Evolutionary conservation across 2,329 filamentous ascomycete species (phyloP), one percentile per base, ranked within the genome.

Genomic region (Epichloe elymi): DNA sequence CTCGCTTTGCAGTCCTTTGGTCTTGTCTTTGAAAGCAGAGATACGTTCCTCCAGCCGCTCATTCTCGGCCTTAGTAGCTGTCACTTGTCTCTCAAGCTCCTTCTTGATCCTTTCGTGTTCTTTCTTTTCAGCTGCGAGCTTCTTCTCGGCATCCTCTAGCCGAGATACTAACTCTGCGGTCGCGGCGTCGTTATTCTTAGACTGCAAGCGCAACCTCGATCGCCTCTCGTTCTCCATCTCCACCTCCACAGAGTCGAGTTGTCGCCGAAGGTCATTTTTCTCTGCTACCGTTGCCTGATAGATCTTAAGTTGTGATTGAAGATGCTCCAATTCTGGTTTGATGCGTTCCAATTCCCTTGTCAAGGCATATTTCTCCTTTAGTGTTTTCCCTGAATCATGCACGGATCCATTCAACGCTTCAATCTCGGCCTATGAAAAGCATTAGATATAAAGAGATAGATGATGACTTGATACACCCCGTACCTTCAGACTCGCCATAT

Each of bases 151-250:
- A 8, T 67, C 64, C 14, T 67, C 63, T 2, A 70, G 56, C n/a
- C 60, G 62, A 3, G 62, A 58, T 37, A 62, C 66, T 40, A 69
- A 58, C 42, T 77, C 63, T 62, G 75, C 62, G 63, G 70, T 56
- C 46, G 69, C 71, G 57, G 67, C 64, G 57, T 76, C 58, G 36
- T 63, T 57, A 19, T 58, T 60, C 40, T 60, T 61, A 23, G 61
- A 57, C 36, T 63, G 58, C n/a, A 61, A 57, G 14, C 61, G 61
- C 30, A 65, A 58, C 33, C 62, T 65, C 2, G 64, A 64, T 51
- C 64, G 61, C 53, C 67, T 91, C 63, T 93, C 87, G 57, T 86
- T 87, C 56, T 90, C 87, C 2, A 95, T 74, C 59, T 95, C 86
- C 42, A 88, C 82, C 64, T 95, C 86, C 2, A 90, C 67, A 2